Evolutionary conservation across 805 yeast species (phyloP).

Genomic region (Cyberlindnera mycetangii): DNA sequence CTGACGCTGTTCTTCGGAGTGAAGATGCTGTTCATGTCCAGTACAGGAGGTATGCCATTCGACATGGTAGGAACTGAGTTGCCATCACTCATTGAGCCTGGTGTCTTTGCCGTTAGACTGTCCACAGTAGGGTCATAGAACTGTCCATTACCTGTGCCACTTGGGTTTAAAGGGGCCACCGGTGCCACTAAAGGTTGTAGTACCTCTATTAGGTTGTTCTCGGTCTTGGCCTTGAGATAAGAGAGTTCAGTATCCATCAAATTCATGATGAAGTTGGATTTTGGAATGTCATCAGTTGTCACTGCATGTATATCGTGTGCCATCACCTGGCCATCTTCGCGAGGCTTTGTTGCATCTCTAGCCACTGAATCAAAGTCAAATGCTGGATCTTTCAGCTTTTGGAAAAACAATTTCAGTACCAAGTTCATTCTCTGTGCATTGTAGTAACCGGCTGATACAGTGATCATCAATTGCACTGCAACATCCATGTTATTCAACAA

Average conservation of each 20-base stretch:
- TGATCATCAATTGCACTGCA: constrained; percentile 18
- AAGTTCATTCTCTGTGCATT: constrained; percentile 21
- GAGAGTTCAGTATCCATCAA: constrained; percentile 18
- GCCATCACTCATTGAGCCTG: background rate
- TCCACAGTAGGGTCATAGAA: constrained; percentile 20
- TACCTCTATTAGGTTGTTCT: constrained; percentile 15
- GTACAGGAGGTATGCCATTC: background rate
- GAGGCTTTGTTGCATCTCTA: constrained; percentile 1
- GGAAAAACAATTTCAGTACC: constrained; percentile 15
- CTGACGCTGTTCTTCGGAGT: background rate
- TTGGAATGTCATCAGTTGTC: constrained; percentile 21
- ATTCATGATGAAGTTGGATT: constrained; percentile 14
- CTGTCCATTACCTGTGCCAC: constrained; percentile 19
- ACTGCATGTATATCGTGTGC: constrained; percentile 14
- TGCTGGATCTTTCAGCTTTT: constrained; percentile 17
- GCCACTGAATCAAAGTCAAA: constrained; percentile 22
- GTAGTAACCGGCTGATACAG: constrained; percentile 15
- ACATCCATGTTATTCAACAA: constrained; percentile 9
- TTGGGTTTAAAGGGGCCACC: constrained; percentile 10
- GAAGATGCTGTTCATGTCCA: constrained; percentile 3
- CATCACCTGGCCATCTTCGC: background rate
- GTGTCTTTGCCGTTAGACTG: constrained; percentile 7
- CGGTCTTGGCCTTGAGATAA: constrained; percentile 12
- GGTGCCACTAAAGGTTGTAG: constrained; percentile 16
- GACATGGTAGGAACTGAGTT: background rate